Conservation (phyloP, 2,329 filamentous ascomycete genomes). For the Trichophyton rubrum region DNA sequence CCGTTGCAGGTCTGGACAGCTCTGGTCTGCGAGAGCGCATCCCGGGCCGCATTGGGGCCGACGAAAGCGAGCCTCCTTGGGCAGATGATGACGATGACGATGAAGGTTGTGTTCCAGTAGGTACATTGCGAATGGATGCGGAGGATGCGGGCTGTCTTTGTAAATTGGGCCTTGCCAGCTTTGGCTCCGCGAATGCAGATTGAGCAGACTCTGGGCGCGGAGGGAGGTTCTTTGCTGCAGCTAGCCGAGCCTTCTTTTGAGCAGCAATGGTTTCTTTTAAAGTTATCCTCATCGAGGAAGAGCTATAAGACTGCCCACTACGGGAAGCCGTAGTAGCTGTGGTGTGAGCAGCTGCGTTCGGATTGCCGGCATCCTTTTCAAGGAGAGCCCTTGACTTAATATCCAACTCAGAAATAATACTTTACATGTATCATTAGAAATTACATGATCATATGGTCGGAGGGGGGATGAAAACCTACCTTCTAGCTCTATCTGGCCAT, state of each 20-base stretch:
- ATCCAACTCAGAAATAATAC: conserved; percentile 69
- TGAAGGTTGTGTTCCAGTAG: conserved; percentile 27
- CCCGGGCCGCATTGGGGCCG: conserved; percentile 45
- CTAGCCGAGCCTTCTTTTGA: conserved; percentile 51
- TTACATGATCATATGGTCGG: neutral
- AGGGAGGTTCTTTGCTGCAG: conserved; percentile 33
- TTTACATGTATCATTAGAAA: conserved; percentile 22
- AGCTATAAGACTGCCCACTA: neutral
- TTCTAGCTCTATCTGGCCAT: conserved; percentile 67
- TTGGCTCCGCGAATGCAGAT: conserved; percentile 37
- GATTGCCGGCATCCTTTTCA: conserved; percentile 71
- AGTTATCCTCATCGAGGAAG: conserved; percentile 46
- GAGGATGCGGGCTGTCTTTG: conserved; percentile 23
- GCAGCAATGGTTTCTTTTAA: conserved; percentile 75
- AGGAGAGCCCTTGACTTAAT: conserved; percentile 64
- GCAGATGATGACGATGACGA: conserved; percentile 15
- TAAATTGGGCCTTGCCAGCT: conserved; percentile 27
- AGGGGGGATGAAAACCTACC: conserved; percentile 32
- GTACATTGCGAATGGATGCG: conserved; percentile 23
- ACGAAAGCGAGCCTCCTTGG: conserved; percentile 34
- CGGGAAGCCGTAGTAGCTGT: conserved; percentile 4
- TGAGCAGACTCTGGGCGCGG: conserved; percentile 48
- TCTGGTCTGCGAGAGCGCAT: conserved; percentile 28
- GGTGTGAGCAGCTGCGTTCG: conserved; percentile 22
- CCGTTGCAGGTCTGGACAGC: conserved; percentile 38